Base-by-base conservation (phyloP, 768 basidiomycete species). In the Leccinum aurantiacum region DNA sequence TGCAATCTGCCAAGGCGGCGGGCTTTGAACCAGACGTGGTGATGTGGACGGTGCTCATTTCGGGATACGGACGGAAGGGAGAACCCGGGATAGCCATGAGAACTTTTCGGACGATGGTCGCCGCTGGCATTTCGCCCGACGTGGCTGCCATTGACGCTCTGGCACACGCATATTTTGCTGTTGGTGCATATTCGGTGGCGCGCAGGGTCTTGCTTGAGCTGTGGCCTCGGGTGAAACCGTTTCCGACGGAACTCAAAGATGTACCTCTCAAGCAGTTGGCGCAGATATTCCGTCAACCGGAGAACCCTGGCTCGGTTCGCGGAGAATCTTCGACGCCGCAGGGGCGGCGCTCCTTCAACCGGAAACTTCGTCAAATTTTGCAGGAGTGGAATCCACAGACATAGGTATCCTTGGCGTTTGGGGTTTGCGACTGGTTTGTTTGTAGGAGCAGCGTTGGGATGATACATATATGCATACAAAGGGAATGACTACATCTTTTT, bases 41-140 rank as follows among this genome's bases (percentile, higher is more conserved):
- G 49, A 84, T 90, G 81, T 90, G 86, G 77, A 93, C 91, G 25
- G 85, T 88, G 61, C 80, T 95, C 61, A 86, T 95, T 64, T 77
- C 80, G 37, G 91, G 89, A 3, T 82, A 87, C 70, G 88, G 83
- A 22, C 82, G 84, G n/a, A 78, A 79, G 54, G 81, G 83, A 14
- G 74, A 84, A 33, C 83, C 88, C 6, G 74, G 75, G 3, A 69
- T 74, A 27, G 89, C 89, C 0, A 72, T 82, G 63, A 73, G 70
- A 33, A 74, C 78, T 25, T 93, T 91, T 67, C 79, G 79, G 35
- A 72, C 78, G 41, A 91, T 94, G 89, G 63, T 89, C 13, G 73
- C 76, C 3, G 72, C 75, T 14, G 87, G 85, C 17, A 74, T 93
- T 53, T 69, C 75, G 25, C 93, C 92, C 6, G 93, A 95, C 67